Conservation (phyloP, 2,329 filamentous ascomycete genomes). For the Botryotinia convoluta region DNA sequence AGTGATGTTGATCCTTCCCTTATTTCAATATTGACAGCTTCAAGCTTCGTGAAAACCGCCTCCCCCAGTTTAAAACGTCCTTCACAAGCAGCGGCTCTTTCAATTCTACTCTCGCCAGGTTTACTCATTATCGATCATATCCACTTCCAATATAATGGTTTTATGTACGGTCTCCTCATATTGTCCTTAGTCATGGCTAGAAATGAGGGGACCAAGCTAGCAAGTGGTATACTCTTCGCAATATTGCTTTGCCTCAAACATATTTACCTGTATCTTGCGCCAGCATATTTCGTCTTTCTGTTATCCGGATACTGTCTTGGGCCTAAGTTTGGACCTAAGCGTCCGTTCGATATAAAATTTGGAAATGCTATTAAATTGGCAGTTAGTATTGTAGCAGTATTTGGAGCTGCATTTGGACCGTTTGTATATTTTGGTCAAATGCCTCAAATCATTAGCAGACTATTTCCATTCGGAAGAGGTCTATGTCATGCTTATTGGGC, state of each 20-base stretch:
- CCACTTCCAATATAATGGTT: slow-evolving; percentile 98
- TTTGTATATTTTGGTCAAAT: slow-evolving; percentile 81
- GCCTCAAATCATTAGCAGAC: slow-evolving; percentile 73
- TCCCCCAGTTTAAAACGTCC: slow-evolving; percentile 64
- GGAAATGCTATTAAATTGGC: slow-evolving; percentile 83
- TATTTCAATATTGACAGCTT: slow-evolving; percentile 23
- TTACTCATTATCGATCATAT: slow-evolving; percentile 97
- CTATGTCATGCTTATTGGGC: slow-evolving; percentile 99
- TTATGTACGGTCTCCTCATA: slow-evolving; percentile 87
- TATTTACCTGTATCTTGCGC: slow-evolving; percentile 94
- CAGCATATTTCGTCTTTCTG: slow-evolving; percentile 92
- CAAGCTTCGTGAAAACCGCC: slow-evolving; percentile 72
- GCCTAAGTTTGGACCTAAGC: slow-evolving; percentile 61
- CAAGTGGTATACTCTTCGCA: slow-evolving; percentile 81
- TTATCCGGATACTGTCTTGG: slow-evolving; percentile 87
- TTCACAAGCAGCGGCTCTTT: slow-evolving; percentile 82
- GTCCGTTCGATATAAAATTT: slow-evolving; percentile 72
- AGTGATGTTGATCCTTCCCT: slow-evolving; percentile 27
- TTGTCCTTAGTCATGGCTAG: slow-evolving; percentile 82
- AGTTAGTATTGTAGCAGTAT: slow-evolving; percentile 65
- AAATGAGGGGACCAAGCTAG: slow-evolving; percentile 69
- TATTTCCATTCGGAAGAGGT: slow-evolving; percentile 93
- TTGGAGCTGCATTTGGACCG: slow-evolving; percentile 82
- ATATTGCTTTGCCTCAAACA: slow-evolving; percentile 90
- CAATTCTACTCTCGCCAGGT: slow-evolving; percentile 86